Percentiles rank a stretch among this genome's conserved stretches.
Conservation (phyloP, 495 filamentous ascomycete genomes). For the Evernia prunastri region DNA sequence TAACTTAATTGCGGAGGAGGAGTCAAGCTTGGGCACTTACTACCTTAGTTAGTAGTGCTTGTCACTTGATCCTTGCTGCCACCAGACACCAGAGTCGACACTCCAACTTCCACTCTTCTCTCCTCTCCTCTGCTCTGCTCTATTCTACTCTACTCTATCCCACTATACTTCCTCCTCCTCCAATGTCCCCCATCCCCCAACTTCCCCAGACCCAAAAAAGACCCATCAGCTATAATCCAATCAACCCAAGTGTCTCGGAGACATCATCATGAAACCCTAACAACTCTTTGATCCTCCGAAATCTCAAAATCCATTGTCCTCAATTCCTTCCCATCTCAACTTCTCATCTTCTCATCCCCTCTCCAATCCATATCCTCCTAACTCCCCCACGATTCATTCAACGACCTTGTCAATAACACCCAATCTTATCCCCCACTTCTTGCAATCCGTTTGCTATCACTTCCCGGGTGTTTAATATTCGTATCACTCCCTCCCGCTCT, state of each 20-base stretch:
- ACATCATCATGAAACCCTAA: no score
- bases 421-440: background rate
- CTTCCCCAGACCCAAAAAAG: no score
- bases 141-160: background rate
- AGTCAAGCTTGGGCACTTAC: no score
- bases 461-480: background rate
- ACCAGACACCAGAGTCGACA: no score
- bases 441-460: background rate
- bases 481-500: background rate
- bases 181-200: background rate
- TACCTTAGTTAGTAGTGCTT: no score
- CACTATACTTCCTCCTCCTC: background rate
- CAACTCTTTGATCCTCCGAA: no score
- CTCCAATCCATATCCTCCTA: background rate
- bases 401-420: background rate
- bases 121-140: background rate
- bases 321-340: no score
- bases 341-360: background rate
- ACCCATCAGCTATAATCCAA: no score
- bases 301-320: no score
- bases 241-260: no score
- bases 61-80: no score
- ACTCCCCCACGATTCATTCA: background rate
- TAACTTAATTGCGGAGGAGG: no score
- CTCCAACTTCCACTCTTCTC: background rate